Evolutionary conservation across 768 basidiomycete species (phyloP).

Genomic region (Ramaria sp.): DNA sequence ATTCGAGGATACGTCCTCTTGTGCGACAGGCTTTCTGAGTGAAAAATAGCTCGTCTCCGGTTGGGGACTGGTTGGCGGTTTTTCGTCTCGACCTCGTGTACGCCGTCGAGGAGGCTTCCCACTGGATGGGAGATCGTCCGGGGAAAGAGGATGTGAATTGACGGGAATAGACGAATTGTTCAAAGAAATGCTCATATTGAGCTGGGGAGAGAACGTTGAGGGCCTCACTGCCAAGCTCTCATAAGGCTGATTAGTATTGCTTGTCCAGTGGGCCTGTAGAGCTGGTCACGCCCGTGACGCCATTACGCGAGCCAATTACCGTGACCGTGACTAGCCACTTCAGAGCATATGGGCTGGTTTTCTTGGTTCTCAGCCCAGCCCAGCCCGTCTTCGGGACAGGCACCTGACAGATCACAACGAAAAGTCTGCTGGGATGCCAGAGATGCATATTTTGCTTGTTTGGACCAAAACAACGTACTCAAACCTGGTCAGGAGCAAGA

Average conservation of each 20-base stretch:
- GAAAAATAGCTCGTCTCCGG: conserved; percentile 48
- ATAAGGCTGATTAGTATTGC: background rate
- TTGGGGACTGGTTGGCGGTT: conserved; percentile 9
- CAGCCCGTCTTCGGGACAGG: background rate
- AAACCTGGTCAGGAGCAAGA: conserved; percentile 64
- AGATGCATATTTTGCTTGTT: conserved; percentile 78
- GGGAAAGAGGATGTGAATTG: conserved; percentile 62
- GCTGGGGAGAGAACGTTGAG: background rate
- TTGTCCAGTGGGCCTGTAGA: background rate
- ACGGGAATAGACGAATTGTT: conserved; percentile 35
- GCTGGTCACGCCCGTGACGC: too few species aligned
- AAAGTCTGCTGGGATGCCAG: conserved; percentile 68
- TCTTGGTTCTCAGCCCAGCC: conserved; percentile 2
- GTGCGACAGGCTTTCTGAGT: conserved; percentile 33
- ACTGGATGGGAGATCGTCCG: conserved; percentile 24
- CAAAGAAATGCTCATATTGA: conserved; percentile 9
- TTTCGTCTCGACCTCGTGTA: background rate
- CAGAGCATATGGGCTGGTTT: background rate
- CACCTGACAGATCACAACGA: conserved; percentile 5
- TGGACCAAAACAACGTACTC: conserved; percentile 57
- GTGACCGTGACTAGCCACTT: background rate
- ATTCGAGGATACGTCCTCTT: conserved; percentile 8
- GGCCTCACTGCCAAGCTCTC: background rate
- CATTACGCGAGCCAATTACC: background rate
- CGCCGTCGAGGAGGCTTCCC: conserved; percentile 11